Evolutionary conservation across 2,329 filamentous ascomycete species (phyloP), one percentile per base, ranked within the genome.

Genomic region (Trichophyton verrucosum): DNA sequence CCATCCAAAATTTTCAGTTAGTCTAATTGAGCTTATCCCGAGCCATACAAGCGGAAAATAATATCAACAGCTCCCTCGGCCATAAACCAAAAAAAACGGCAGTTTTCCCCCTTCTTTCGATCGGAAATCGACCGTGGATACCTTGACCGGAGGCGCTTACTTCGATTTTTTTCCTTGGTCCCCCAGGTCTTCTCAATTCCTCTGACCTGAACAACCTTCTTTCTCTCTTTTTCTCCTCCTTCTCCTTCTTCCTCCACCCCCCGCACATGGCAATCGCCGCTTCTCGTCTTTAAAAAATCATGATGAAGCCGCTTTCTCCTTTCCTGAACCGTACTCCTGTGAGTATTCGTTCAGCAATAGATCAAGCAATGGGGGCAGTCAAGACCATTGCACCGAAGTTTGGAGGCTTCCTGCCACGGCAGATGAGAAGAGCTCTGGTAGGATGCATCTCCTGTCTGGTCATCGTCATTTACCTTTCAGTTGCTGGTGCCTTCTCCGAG

Each of bases 381-480:
- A 55, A 55, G 13, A 33, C 24, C 51, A 33, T 59, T 13, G 42
- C 57, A 17, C 57, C 57, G 17, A 59, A 46, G 49, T 47, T 59
- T 15, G 67, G 70, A 49, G 73, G 73, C 63, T 70, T 70, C 44
- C 67, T 81, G 42, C 79, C 79, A 1, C 77, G 76, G 20, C 79
- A 80, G 62, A 71, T 82, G 62, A 74, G 77, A 59, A 74, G 80
- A 62, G 73, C 74, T 42, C 68, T 82, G 13, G 75, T 78, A 2
- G 69, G 80, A 17, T 80, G 79, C 65, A 63, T 80, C 22, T 73
- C 69, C 33, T 75, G 74, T 61, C 65, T 81, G 6, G 67, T 76
- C 51, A 61, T 81, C 17, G 63, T 82, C 44, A 65, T 81, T 46
- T 70, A 82, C 62, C 66, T 81, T 57, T 72, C 79, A 59, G 80